Evolutionary conservation across 2,329 filamentous ascomycete genomes (phyloP), one percentile per base, ranked within the genome.

Genomic region (Aquanectria penicillioides): DNA sequence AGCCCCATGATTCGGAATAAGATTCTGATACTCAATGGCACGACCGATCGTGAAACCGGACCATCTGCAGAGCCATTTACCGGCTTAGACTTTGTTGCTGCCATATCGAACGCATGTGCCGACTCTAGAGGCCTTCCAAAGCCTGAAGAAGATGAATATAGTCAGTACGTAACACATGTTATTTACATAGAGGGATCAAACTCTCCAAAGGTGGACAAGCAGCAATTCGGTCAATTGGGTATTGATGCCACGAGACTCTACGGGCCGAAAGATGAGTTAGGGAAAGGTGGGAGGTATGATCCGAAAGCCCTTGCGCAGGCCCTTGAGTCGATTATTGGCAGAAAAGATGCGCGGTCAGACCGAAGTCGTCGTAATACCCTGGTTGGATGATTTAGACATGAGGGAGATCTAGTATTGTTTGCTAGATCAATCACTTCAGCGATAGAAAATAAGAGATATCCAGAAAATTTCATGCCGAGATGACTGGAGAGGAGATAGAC

Each of bases 21-120:
- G 73, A 89, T 97, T 15, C 79, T 97, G 7, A 91, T 97, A 22
- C 79, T 97, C 6, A 98, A 98, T 70, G 91, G 92, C 18, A 90
- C 85, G 1, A 80, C 90, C 0, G 94, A 98, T 71, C 88, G 94
- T 9, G 94, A 98, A 78, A 97, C 93, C 0, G 92, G 93, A 0
- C 92, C 93, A 0, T 81, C 81, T 0, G 72, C 71, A 0, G 62
- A 82, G 1, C 87, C 90, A 0, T 93, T 92, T 70, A 86, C 87
- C 0, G 94, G 92, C 0, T 77, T 86, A 0, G 93, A 97, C 69
- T 98, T 98, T 71, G 86, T 97, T 0, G 86, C 83, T 10, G 92
- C 94, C 0, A 90, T 98, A 41, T 87, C 87, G 0, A 84, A 87
- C 18, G 94, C 93, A 0, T 90, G 89, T 31, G 84, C 86, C 28